These are phyloP conservation scores for Xylariaceae sp. DNA, from an alignment of 2,329 filamentous ascomycete species.

Conservation along the genomic window DNA sequence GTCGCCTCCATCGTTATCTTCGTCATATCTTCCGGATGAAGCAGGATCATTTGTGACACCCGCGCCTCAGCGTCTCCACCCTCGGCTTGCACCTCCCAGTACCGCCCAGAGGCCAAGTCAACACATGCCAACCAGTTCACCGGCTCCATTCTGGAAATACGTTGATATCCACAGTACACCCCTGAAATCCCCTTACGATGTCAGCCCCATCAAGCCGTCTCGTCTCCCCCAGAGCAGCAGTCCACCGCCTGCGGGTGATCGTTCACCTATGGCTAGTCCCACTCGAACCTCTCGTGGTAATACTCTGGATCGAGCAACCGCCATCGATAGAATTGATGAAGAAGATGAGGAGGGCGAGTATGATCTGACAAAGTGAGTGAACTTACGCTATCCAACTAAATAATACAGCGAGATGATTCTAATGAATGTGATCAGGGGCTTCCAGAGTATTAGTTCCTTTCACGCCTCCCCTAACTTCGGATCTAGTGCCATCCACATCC, in stretches of 20 bases:
- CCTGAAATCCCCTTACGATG: constrained; percentile 50
- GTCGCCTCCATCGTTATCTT: constrained; percentile 54
- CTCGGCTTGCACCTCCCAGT: constrained; percentile 70
- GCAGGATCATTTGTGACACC: constrained; percentile 62
- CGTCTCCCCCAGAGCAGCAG: constrained; percentile 52
- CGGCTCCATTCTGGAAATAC: constrained; percentile 85
- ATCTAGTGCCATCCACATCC: constrained; percentile 11
- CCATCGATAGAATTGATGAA: constrained; percentile 24
- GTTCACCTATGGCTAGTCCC: constrained; percentile 49
- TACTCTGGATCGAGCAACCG: constrained; percentile 25
- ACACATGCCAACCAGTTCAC: constrained; percentile 79
- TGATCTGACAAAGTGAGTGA: constrained; percentile 52
- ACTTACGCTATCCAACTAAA: background rate
- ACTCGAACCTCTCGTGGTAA: constrained; percentile 35
- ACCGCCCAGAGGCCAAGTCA: constrained; percentile 77
- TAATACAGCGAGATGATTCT: constrained; percentile 16
- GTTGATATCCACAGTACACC: constrained; percentile 72
- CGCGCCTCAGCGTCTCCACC: constrained; percentile 66
- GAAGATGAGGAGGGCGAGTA: constrained; percentile 48
- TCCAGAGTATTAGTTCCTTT: constrained; percentile 60
- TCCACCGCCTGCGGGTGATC: constrained; percentile 45
- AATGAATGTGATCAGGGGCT: constrained; percentile 44
- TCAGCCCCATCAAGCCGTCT: constrained; percentile 52
- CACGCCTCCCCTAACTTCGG: constrained; percentile 39
- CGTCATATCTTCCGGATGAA: constrained; percentile 58